These are phyloP conservation scores for Cytospora piceicola DNA, from an alignment of 2,329 filamentous ascomycete genomes.

Conservation along the genomic window DNA sequence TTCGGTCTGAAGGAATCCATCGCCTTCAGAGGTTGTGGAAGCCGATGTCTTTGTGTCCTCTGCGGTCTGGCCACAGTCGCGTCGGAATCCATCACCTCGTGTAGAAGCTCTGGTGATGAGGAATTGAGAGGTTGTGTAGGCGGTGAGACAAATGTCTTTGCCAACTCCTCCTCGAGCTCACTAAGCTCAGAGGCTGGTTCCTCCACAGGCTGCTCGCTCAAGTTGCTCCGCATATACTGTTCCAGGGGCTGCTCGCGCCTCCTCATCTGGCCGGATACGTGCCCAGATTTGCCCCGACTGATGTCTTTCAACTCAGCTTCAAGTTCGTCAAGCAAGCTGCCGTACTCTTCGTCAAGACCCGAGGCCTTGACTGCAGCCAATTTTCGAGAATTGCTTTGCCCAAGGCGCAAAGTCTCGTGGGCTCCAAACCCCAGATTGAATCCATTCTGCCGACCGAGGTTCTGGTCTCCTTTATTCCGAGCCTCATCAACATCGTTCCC, in stretches of 20 bases:
- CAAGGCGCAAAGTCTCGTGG: slow-evolving; percentile 54
- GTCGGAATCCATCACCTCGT: not conserved
- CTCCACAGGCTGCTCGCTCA: slow-evolving; percentile 29
- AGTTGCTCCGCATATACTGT: slow-evolving; percentile 20
- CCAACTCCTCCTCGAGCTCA: slow-evolving; percentile 55
- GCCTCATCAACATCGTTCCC: slow-evolving; percentile 38
- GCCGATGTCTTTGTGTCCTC: not conserved
- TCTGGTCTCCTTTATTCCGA: slow-evolving; percentile 34
- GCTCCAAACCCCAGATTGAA: slow-evolving; percentile 59
- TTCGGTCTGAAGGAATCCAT: slow-evolving; percentile 24
- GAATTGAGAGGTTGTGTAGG: not conserved
- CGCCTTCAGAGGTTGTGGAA: slow-evolving; percentile 22
- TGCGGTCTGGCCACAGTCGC: not conserved
- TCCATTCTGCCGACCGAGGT: slow-evolving; percentile 41
- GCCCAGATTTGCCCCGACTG: slow-evolving; percentile 31
- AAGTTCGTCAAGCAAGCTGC: slow-evolving; percentile 47
- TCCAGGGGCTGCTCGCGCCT: slow-evolving; percentile 1
- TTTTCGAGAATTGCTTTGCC: slow-evolving; percentile 41
- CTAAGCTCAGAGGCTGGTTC: slow-evolving; percentile 55
- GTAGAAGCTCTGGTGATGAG: not conserved
- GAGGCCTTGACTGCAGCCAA: slow-evolving; percentile 31
- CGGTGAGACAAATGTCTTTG: slow-evolving; percentile 30
- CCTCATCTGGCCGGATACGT: slow-evolving; percentile 33
- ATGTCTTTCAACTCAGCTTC: slow-evolving; percentile 45
- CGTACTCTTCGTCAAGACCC: slow-evolving; percentile 48